Conservation (phyloP, 805 yeast genomes). For the Pichia heedii region DNA sequence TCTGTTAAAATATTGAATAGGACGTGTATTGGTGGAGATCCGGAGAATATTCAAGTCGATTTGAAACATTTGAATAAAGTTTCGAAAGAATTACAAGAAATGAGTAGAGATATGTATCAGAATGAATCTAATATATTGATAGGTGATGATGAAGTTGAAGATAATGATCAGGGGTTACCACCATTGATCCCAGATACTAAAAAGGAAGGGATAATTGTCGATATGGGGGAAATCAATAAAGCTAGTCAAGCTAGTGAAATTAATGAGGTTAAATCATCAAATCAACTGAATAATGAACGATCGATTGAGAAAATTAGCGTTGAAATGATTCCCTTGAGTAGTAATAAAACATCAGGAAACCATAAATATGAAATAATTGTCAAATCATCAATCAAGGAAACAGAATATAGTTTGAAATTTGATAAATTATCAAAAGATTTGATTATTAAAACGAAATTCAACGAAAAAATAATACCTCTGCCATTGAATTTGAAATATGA, state of each 20-base stretch:
- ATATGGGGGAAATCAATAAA: background rate
- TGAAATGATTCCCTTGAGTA: background rate
- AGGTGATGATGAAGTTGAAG: background rate
- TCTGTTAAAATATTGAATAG: conserved; percentile 58
- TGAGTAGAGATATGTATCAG: conserved; percentile 18
- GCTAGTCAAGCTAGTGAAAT: background rate
- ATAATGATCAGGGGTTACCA: no score
- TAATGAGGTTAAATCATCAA: no score
- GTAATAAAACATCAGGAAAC: background rate
- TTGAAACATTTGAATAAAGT: conserved; percentile 31
- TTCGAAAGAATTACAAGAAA: conserved; percentile 25
- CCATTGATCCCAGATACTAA: no score
- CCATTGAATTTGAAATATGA: background rate
- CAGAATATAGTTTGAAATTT: background rate
- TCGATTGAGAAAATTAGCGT: background rate
- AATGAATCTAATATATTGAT: background rate
- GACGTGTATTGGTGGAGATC: conserved; percentile 65
- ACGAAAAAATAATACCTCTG: background rate
- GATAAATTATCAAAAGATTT: background rate
- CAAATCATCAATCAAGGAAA: background rate
- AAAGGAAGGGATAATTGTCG: background rate
- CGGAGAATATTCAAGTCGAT: conserved; percentile 38
- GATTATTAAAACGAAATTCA: no score
- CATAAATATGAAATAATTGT: background rate
- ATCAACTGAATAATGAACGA: no score